Evolutionary conservation across 306 rosid species (phyloP), one percentile per base, ranked within the genome.

Genomic region (Cotoneaster glaucophyllus): DNA sequence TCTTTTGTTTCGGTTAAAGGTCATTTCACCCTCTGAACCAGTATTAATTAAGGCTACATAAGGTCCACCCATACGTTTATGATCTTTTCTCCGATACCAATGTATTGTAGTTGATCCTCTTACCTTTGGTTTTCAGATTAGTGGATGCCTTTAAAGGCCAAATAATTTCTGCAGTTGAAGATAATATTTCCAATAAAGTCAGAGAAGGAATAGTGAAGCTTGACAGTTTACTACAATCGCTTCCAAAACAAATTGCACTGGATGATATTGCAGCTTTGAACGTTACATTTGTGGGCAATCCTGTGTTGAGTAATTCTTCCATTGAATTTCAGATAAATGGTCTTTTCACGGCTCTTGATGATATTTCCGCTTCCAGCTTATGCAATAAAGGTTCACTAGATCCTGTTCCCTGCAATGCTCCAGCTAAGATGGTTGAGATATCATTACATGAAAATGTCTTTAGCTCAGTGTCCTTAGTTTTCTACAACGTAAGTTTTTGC

Each of bases 401-500:
- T 80, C 80, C 79, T 65, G 71, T 82, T 80, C 66, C 81, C 62
- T 84, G 84, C 81, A 83, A 82, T 29, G 88, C 81, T 77, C 77
- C 84, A 39, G 87, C 76, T 54, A 88, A 87, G 84, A 93, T 93
- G 98, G 74, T 90, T 70, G 83, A 86, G 83, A 78, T 93, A 69
- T 90, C 96, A 43, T 66, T 91, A 50, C 96, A 91, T 69, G 97
- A 91, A 88, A 75, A 78, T 56, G 89, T 93, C 59, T 83, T 93
- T 73, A 81, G 87, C 75, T 91, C 98, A 6, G 86, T 87, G 66
- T 87, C 91, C 64, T 74, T 65, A 62, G 86, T 82, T 81, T 81
- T 85, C 81, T 91, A 84, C 83, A 74, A 81, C 12, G 97, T 93
- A 81, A 82, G 97, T 83, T 87, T 54, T 65, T 15, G 56, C 31